Conservation (phyloP, 2,329 filamentous ascomycete species). For the Fusarium irregulare region DNA sequence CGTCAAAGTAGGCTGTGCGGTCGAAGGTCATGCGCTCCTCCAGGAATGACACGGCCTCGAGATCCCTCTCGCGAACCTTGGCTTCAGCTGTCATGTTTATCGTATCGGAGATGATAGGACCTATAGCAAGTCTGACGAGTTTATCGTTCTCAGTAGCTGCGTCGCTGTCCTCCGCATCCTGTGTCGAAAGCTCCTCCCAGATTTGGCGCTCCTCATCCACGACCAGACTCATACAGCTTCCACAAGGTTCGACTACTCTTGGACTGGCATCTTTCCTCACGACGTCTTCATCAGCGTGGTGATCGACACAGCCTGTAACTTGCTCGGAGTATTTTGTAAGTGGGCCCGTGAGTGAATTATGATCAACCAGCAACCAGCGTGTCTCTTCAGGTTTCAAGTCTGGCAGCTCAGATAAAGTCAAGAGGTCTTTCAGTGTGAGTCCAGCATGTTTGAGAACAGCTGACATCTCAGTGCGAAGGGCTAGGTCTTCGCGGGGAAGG, state of each 20-base stretch:
- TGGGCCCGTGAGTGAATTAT: slow-evolving; percentile 76
- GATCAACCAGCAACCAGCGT: slow-evolving; percentile 81
- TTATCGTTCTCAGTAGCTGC: slow-evolving; percentile 61
- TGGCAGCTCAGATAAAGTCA: slow-evolving; percentile 68
- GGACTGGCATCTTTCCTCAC: slow-evolving; percentile 62
- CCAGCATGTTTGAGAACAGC: slow-evolving; percentile 72
- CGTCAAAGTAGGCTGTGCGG: slow-evolving; percentile 66
- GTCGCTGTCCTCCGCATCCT: slow-evolving; percentile 39
- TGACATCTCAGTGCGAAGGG: slow-evolving; percentile 77
- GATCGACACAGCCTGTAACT: slow-evolving; percentile 78
- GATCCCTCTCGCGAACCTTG: slow-evolving; percentile 74
- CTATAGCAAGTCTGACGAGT: slow-evolving; percentile 75
- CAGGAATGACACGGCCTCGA: slow-evolving; percentile 67
- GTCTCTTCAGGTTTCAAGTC: slow-evolving; percentile 66
- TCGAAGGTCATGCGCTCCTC: slow-evolving; percentile 64
- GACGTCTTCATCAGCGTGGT: slow-evolving; percentile 77
- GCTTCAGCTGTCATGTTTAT: slow-evolving; percentile 68
- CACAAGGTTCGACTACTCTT: slow-evolving; percentile 72
- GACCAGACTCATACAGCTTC: slow-evolving; percentile 80
- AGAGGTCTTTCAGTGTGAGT: slow-evolving; percentile 69
- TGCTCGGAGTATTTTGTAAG: slow-evolving; percentile 64
- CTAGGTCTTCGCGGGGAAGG: slow-evolving; percentile 73
- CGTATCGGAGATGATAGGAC: slow-evolving; percentile 80
- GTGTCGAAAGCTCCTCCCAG: slow-evolving; percentile 65
- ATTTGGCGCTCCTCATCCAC: slow-evolving; percentile 66